Evolutionary conservation across 1,284 basidiomycete species (phyloP).

Genomic region (Psilocybe mexicana): DNA sequence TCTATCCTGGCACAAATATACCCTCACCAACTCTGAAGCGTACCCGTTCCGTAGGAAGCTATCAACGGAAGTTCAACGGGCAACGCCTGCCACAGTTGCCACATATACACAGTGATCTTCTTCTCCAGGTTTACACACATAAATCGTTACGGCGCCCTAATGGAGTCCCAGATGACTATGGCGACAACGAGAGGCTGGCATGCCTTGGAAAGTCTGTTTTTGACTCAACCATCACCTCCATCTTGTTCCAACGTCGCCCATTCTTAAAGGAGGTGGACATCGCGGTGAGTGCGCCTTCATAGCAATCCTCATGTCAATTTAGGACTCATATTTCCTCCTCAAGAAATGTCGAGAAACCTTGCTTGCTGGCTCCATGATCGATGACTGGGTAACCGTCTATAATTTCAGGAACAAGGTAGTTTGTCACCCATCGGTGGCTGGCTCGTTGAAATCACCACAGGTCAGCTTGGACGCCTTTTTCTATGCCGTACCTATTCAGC

Average conservation of each 20-base stretch:
- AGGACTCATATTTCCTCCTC: conserved; percentile 1
- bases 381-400: conserved; percentile 61
- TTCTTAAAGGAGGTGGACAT: conserved; percentile 50
- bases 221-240: conserved; percentile 47
- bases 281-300: conserved; percentile 20
- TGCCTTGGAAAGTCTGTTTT: conserved; percentile 55
- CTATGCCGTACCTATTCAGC: not conserved
- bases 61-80: conserved; percentile 19
- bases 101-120: conserved; percentile 45
- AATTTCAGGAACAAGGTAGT: conserved; percentile 57
- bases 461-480: conserved; percentile 35
- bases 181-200: conserved; percentile 60
- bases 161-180: conserved; percentile 39
- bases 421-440: conserved; percentile 46
- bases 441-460: conserved; percentile 44
- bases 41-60: conserved; percentile 22
- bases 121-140: conserved; percentile 70
- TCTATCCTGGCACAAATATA: conserved; percentile 3
- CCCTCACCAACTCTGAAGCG: conserved; percentile 28
- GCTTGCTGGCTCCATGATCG: conserved; percentile 48
- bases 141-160: conserved; percentile 52
- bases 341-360: conserved; percentile 40
- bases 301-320: conserved; percentile 2
- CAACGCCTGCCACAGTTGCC: conserved; percentile 34
- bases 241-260: conserved; percentile 57